Conservation (phyloP, 495 filamentous ascomycete species). For the Penicillium alfredii region DNA sequence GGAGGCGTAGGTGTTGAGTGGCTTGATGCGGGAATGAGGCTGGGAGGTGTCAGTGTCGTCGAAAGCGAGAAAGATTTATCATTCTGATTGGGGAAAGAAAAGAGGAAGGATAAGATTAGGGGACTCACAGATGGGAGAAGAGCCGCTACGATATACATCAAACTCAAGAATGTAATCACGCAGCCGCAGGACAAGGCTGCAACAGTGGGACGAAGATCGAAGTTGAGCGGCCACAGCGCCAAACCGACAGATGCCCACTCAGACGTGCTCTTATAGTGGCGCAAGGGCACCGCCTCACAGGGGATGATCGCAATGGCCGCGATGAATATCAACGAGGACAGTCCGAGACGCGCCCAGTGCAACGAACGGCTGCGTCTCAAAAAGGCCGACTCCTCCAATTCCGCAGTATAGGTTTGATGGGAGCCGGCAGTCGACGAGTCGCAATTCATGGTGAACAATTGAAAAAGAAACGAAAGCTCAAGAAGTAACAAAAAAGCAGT, state of each 20-base stretch:
- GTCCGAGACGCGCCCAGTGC: constrained; percentile 32
- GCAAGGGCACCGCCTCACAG: constrained; percentile 38
- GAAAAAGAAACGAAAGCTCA: constrained; percentile 1
- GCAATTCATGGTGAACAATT: constrained; percentile 21
- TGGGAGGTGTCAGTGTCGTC: too few relatives aligned
- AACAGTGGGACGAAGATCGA: constrained; percentile 43
- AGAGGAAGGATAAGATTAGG: background rate
- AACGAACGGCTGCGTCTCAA: constrained; percentile 32
- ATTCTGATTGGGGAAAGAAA: background rate
- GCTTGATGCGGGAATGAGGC: constrained; percentile 33
- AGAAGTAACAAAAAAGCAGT: too few relatives aligned
- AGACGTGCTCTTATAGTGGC: constrained; percentile 35
- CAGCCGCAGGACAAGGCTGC: constrained; percentile 41
- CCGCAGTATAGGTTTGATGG: constrained; percentile 26
- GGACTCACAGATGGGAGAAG: constrained; percentile 41
- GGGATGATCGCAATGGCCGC: constrained; percentile 35
- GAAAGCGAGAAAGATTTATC: too few relatives aligned
- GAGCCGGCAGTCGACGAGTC: constrained; percentile 23
- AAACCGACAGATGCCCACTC: constrained; percentile 33
- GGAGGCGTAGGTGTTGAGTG: constrained; percentile 36
- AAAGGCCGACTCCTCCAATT: constrained; percentile 35
- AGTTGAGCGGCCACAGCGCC: constrained; percentile 45
- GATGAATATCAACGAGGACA: constrained; percentile 30
- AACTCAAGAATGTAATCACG: constrained; percentile 32
- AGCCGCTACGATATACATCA: constrained; percentile 37